Conservation (phyloP, 495 filamentous ascomycete genomes). For the Cercophora newfieldiana region DNA sequence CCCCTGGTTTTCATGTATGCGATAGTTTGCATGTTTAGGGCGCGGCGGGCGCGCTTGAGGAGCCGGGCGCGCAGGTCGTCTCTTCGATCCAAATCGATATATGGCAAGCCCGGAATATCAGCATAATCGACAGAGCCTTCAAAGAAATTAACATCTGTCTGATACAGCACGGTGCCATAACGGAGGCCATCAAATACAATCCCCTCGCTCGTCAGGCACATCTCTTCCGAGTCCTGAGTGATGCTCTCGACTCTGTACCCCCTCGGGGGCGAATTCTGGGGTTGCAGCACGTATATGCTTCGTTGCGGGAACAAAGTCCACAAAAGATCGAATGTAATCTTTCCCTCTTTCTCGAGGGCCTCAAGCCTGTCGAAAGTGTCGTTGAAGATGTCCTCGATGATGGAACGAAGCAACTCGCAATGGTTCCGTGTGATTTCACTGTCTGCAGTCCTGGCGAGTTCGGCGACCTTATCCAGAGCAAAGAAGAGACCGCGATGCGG, state of each 20-base stretch:
- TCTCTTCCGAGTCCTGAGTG: neutral
- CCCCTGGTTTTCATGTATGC: constrained; percentile 2
- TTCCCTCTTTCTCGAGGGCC: constrained; percentile 13
- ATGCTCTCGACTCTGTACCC: constrained; percentile 5
- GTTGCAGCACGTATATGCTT: neutral
- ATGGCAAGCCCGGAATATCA: constrained; percentile 2
- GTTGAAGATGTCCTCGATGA: constrained; percentile 17
- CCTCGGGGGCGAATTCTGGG: neutral
- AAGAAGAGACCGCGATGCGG: constrained; percentile 20
- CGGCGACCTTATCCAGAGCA: constrained; percentile 15
- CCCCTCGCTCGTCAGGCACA: neutral
- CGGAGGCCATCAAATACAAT: constrained; percentile 14
- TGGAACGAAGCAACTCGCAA: constrained; percentile 4
- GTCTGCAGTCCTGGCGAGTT: constrained; percentile 14
- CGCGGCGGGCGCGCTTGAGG: constrained; percentile 2
- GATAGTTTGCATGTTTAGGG: constrained; percentile 15
- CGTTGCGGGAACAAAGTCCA: constrained; percentile 21
- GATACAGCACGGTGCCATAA: constrained; percentile 3
- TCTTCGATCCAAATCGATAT: neutral
- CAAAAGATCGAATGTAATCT: constrained; percentile 16
- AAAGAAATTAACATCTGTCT: neutral
- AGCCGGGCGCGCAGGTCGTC: constrained; percentile 4
- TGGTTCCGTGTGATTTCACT: constrained; percentile 15
- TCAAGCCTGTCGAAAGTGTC: constrained; percentile 16
- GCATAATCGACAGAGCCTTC: neutral